A percentile compares a stretch with the other conserved stretches of the same genome.
phyloP scores from a whole-genome alignment of 139 green algal genomes.

The Chlamydomonas schloesseri region DNA sequence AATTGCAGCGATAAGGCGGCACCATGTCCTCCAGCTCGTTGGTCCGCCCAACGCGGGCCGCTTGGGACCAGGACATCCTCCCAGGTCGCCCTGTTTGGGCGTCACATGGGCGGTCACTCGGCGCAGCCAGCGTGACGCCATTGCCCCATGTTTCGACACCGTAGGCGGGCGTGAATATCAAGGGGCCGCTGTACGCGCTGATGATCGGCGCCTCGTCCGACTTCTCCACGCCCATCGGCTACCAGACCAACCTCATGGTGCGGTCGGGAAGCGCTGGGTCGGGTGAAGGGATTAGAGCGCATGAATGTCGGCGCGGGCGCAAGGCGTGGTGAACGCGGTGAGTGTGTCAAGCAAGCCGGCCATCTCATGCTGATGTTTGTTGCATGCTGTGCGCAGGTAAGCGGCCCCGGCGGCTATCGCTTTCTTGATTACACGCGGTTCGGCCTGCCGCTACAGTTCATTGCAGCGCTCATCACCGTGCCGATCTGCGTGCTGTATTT shows the following conservation, averaged over 20 bases:
- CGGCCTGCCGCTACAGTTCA: conserved; percentile 46
- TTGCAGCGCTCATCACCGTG: conserved; percentile 21
- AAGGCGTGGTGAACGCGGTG: background rate
- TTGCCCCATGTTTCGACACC: background rate
- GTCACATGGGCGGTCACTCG: too few species aligned
- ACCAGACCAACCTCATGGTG: conserved; percentile 87
- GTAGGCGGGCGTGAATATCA: conserved; percentile 28
- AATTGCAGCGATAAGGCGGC: too few species aligned
- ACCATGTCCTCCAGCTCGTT: too few species aligned
- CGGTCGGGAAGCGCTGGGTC: conserved; percentile 4
- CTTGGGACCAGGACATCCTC: too few species aligned
- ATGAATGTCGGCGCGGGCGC: background rate
- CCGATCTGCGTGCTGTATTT: conserved; percentile 31
- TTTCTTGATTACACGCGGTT: conserved; percentile 73
- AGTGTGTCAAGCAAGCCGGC: background rate
- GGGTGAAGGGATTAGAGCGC: background rate
- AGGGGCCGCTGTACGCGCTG: conserved; percentile 41
- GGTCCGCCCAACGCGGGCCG: too few species aligned
- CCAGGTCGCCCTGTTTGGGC: too few species aligned
- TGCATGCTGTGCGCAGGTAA: background rate
- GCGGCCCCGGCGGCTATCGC: conserved; percentile 69
- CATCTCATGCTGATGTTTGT: background rate
- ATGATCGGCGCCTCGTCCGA: conserved; percentile 71
- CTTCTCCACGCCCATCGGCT: conserved; percentile 78
- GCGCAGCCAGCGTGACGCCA: too few species aligned